Evolutionary conservation across 164 flowering plant genomes (phyloP), one percentile per base, ranked within the genome.

Genomic region (Magnolia sinica): DNA sequence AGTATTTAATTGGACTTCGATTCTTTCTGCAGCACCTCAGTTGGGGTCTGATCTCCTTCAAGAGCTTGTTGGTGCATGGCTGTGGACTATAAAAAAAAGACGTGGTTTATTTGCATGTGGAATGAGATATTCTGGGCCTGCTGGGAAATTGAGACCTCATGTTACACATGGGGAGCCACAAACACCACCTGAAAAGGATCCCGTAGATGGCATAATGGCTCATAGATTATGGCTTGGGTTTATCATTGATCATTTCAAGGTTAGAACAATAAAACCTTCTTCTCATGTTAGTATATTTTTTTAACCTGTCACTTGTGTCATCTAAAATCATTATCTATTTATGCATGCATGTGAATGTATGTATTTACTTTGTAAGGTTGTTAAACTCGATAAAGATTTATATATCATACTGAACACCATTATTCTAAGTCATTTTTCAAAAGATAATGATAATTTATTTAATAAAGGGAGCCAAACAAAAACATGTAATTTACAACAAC

Each of bases 41-140:
- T 81, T 92, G 82, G 98, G 97, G 13, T 86, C 97, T 74, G 88
- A 90, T 49, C 92, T 96, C 67, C 96, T 96, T 82, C 92, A 96
- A 6, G 99, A 94, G 86, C 97, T 92, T 81, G 97, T 94, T 73
- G 98, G 94, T 87, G 99, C 99, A 74, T 96, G 99, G 99, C 83
- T 94, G 76, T 96, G 99, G 99, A 91, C 98, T 23, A 87, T 94
- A 80, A 97, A 94, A 79, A 96, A 94, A 50, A 92, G 92, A 78
- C 86, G 97, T 61, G 99, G 99, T 45, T 85, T 94, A 45, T 96
- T 96, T 89, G 97, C 98, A 72, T 88, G 88, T 78, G 96, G 90
- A 58, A 82, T 78, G 73, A 87, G 85, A 81, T 87, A 77, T 76
- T 84, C 88, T 82, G 99, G 99, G 27, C 97, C 98, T 75, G 86